Evolutionary conservation across 495 filamentous ascomycete genomes (phyloP).

Genomic region (Xylona heveae): DNA sequence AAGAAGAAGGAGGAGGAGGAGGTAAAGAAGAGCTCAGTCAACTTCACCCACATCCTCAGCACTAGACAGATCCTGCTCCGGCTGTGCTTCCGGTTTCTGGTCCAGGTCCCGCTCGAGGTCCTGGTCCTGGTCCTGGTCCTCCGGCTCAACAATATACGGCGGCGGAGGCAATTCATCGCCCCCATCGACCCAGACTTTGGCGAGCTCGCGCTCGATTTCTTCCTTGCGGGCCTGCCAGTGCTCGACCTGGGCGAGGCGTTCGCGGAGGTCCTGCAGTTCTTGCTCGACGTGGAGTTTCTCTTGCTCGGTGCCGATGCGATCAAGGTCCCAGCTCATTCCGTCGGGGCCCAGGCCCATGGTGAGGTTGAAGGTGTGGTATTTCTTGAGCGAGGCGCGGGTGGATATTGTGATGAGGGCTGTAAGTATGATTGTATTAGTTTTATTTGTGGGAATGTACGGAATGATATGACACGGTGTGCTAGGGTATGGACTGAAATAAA

Average conservation of each 20-base stretch:
- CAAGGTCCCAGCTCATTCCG: conserved; percentile 57
- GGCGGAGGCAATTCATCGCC: conserved; percentile 21
- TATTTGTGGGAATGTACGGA: no score
- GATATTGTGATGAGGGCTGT: conserved; percentile 75
- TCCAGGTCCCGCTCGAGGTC: no score
- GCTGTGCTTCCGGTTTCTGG: no score
- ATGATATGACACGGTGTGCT: no score
- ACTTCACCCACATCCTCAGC: no score
- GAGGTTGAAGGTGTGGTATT: conserved; percentile 82
- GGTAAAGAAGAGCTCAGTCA: no score
- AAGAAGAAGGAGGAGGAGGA: no score
- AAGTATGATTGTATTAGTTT: no score
- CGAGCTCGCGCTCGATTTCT: conserved; percentile 50
- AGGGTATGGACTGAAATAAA: no score
- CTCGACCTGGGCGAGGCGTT: conserved; percentile 59
- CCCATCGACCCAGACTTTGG: conserved; percentile 31
- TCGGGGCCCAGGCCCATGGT: conserved; percentile 51
- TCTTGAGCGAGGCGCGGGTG: conserved; percentile 78
- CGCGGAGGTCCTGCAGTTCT: conserved; percentile 66
- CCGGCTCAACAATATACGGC: conserved; percentile 17
- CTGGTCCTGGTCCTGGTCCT: no score
- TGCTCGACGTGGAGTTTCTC: conserved; percentile 83
- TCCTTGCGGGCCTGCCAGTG: conserved; percentile 59
- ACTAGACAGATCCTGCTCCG: no score
- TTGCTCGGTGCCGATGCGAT: conserved; percentile 75